Base-by-base conservation (phyloP, 371 early-diverging fungal genomes). In the Caulochytrium protostelioides region DNA sequence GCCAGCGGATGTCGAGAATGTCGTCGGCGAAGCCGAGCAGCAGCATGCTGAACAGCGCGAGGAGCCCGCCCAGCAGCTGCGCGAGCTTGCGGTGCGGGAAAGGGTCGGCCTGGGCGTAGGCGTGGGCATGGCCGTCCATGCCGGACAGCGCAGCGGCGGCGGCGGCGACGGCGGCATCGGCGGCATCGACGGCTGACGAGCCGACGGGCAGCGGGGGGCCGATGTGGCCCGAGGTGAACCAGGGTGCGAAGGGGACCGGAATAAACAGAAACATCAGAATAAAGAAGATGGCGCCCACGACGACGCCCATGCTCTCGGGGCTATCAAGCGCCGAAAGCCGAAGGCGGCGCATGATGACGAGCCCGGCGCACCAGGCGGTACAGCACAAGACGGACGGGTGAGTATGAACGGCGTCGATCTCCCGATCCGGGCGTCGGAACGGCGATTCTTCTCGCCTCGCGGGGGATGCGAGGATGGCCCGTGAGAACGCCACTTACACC, bases 11-110 rank as follows among this genome's bases (percentile, higher is more conserved):
- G 50, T 92, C 83, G 36, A 95, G 65, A 13, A 94, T 83, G 54
- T 97, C 98, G 56, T 97, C 98, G 18, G 87, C 83, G 50, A 95
- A 95, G 6, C 98, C 98, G 30, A 97, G 62, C 19, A 97, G 72
- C 1, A 84, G 74, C 90, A 92, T 97, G 30, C 77, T 77, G 44
- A 79, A 79, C 30, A 90, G 61, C 12, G 87, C 76, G 13, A 95
- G 55, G 4, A 95, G 53, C 4, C 81, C 87, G 4, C 84, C 75
- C 13, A 92, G 52, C 22, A 79, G 76, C 52, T 82, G 79, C 10
- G 77, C 82, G 14, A 95, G 60, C 73, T 81, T 39, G 13, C 18
- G 14, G 17, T 23, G 17, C 4, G 4, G 9, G 18, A 33, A 34
- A 17, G 12, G 13, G 13, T 6, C 28, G 14, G 15, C 55, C 23